phyloP scores from a whole-genome alignment of 75 land plant genomes.

The Pinus taeda region DNA sequence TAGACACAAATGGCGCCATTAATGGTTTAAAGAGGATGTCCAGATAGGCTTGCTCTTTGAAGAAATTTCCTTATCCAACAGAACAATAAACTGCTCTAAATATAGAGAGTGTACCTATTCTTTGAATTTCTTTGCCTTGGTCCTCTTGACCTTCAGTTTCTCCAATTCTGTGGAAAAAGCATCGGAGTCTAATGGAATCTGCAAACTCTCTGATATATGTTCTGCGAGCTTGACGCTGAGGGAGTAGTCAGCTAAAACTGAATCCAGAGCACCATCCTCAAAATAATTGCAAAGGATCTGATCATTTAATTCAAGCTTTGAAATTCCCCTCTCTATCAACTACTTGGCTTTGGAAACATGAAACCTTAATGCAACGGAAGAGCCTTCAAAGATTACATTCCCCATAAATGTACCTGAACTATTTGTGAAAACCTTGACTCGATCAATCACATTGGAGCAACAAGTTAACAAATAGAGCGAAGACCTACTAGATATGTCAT shows the following conservation, averaged over 20 bases:
- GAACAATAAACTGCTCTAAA: slow-evolving; percentile 31
- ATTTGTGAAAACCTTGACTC: neutral
- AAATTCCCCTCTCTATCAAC: no score
- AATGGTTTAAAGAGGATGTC: neutral
- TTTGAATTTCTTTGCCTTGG: slow-evolving; percentile 14
- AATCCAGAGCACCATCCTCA: slow-evolving; percentile 26
- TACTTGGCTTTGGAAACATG: no score
- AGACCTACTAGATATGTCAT: slow-evolving; percentile 3
- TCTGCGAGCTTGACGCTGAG: slow-evolving; percentile 22
- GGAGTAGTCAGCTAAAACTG: slow-evolving; percentile 17
- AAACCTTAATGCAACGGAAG: slow-evolving; percentile 2
- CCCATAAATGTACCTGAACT: neutral
- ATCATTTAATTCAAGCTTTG: no score
- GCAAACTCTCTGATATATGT: slow-evolving; percentile 27
- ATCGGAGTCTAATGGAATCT: slow-evolving; percentile 11
- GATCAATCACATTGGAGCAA: neutral
- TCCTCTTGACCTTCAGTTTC: slow-evolving; percentile 16
- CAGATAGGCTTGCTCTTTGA: slow-evolving; percentile 3
- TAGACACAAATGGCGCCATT: no score
- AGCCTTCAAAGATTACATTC: neutral
- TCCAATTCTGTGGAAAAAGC: slow-evolving; percentile 20
- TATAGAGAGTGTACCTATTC: slow-evolving; percentile 23
- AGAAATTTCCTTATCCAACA: slow-evolving; percentile 33
- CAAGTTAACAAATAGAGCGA: neutral
- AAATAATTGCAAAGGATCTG: slow-evolving; percentile 11